A percentile compares a stretch with the other conserved stretches of the same genome.
Conservation (phyloP, 352 stramenopile genomes). For the Pythium phragmitis region DNA sequence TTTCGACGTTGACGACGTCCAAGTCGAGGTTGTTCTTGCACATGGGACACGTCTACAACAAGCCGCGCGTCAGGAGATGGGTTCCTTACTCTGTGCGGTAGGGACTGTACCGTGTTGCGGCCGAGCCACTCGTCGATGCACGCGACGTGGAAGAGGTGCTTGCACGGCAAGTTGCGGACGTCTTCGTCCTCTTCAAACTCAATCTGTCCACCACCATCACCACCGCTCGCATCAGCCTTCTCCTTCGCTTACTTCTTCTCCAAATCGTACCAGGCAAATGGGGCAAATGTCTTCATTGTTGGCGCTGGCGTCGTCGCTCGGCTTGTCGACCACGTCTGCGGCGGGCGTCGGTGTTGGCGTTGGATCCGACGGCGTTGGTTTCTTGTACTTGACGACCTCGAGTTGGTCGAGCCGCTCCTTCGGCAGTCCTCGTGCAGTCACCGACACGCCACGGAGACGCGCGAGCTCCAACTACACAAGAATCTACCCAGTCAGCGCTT, state of each 20-base stretch:
- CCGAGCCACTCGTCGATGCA: slow-evolving; percentile 90
- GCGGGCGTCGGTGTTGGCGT: slow-evolving; percentile 1
- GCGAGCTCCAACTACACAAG: slow-evolving; percentile 45
- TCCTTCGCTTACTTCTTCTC: too few relatives aligned
- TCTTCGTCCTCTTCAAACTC: slow-evolving; percentile 78
- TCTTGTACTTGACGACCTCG: slow-evolving; percentile 64
- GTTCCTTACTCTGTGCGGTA: not conserved
- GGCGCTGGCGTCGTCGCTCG: slow-evolving; percentile 3
- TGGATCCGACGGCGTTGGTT: slow-evolving; percentile 17
- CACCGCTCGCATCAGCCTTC: not conserved
- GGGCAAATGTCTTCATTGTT: slow-evolving; percentile 66
- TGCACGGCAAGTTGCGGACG: slow-evolving; percentile 75
- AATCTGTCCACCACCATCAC: slow-evolving; percentile 31
- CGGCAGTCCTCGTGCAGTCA: slow-evolving; percentile 50
- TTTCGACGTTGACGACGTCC: slow-evolving; percentile 42
- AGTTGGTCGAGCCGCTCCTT: slow-evolving; percentile 64
- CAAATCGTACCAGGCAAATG: slow-evolving; percentile 59
- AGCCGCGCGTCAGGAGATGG: not conserved
- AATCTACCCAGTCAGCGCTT: slow-evolving; percentile 4
- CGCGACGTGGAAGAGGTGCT: slow-evolving; percentile 87
- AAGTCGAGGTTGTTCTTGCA: slow-evolving; percentile 80
- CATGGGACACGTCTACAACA: slow-evolving; percentile 68
- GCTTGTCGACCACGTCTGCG: not conserved
- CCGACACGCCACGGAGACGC: slow-evolving; percentile 38
- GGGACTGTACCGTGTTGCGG: slow-evolving; percentile 69